Base-by-base conservation (phyloP, 1,284 basidiomycete genomes). In the Ustanciosporium gigantosporum region DNA sequence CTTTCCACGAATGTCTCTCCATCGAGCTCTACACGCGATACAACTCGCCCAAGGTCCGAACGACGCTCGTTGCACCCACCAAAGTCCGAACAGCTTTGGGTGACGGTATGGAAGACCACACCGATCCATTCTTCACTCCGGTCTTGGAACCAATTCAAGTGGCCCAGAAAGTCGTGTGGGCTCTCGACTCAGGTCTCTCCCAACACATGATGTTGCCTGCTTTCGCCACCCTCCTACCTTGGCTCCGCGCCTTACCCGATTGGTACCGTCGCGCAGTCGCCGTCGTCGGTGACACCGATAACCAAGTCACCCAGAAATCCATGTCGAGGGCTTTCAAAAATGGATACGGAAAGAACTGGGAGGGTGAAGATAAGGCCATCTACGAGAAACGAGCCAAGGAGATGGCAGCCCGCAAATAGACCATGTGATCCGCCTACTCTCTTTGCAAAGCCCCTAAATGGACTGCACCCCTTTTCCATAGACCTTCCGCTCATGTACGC, bases 81-180 rank as follows among this genome's bases (percentile, higher is more conserved):
- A 77, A 77, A 44, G 75, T 77, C n/a, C 56, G 62, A 25, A 77
- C 75, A 32, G 57, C 71, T 6, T 62, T 77, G 6, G 74, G 72
- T 24, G 60, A 73, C 20, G 72, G 66, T 2, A 70, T 77, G 66
- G 70, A 75, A 32, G 68, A 74, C 47, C 58, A 70, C 36, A 43
- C 62, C 34, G 66, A 68, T 21, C 58, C 60, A 11, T 77, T 77
- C 56, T 49, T 76, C 38, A 66, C 57, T n/a, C 75, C 74, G 19
- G 68, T 65, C 14, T 55, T 77, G 16, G 68, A 72, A 36, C 66
- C 75, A 16, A 35, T 72, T 39, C 65, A 76, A 36, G 71, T 76
- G 2, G 75, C 66, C 5, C 17, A 46, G 8, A 50, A 61, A 22
- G 59, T 77, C 39, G 66, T 67, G 6, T 52, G 46, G 36, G 45